Base-by-base conservation (phyloP, 2,329 filamentous ascomycete species). In the Phaeoacremonium minimum region DNA sequence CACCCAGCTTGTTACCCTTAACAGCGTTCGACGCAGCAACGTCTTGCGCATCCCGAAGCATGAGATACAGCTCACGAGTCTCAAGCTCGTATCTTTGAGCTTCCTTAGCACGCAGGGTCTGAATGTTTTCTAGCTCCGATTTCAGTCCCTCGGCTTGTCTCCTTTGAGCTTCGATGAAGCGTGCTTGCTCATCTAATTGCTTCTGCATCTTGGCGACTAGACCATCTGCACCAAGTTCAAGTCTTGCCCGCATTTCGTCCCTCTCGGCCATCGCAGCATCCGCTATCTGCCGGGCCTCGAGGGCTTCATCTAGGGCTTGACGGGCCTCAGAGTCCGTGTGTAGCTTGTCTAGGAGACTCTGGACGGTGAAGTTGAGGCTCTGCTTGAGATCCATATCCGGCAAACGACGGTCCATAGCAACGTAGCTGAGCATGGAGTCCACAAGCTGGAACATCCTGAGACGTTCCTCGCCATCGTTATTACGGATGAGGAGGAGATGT, bases 361-460 rank as follows among this genome's bases (percentile, higher is more conserved):
- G 93, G 8, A 98, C 93, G 0, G 91, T 96, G 53, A 97, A 97
- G 60, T 95, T 96, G 46, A 98, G 77, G 55, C 89, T 95, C 61
- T 97, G 91, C 68, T 96, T 96, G 41, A 98, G 77, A 59, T 98
- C 93, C 81, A 97, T 91, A 61, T 98, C 91, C 28, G 93, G 93
- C 46, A 97, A 64, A 45, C 93, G 78, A 55, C 93, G 80, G 61
- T 98, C 93, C 91, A 98, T 98, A 51, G 91, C 91, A 44, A 98
- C 91, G 61, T 97, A 97, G 62, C 89, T 95, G 47, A 98, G 80
- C 89, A 97, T 97, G n/a, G 87, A 84, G 63, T 98, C 93, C 18
- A 97, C 90, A 18, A 98, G 78, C 67, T 97, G 93, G 65, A 97
- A 98, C 84, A 96, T 93, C 33, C 88, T 83, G 43, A 96, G 66